A percentile compares a stretch with the other conserved stretches of the same genome.
phyloP scores from a whole-genome alignment of 257 asterid genomes.

The Solanum etuberosum region DNA sequence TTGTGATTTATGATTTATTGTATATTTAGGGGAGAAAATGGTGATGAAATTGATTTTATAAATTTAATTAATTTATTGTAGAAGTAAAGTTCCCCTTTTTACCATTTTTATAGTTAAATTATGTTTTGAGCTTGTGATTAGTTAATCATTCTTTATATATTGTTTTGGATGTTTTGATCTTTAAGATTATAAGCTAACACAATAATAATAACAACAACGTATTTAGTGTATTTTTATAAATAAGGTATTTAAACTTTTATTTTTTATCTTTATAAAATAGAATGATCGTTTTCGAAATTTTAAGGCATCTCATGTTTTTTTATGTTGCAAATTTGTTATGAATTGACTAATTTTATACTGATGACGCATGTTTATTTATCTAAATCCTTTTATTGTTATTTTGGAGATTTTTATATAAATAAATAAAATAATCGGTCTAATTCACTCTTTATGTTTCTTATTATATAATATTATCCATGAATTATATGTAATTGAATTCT shows the following conservation, averaged over 20 bases:
- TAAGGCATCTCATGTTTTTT: too few relatives aligned
- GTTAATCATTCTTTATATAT: background rate
- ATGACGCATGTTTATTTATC: background rate
- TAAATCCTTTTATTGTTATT: background rate
- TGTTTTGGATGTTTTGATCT: background rate
- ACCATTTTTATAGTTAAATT: background rate
- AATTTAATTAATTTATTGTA: background rate
- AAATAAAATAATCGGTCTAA: too few relatives aligned
- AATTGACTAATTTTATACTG: background rate
- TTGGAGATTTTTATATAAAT: background rate
- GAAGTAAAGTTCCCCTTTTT: background rate
- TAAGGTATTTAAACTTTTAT: too few relatives aligned
- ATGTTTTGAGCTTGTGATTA: background rate
- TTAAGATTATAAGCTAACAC: background rate
- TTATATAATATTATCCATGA: too few relatives aligned
- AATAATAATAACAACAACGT: too few relatives aligned
- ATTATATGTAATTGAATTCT: too few relatives aligned
- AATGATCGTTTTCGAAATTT: too few relatives aligned
- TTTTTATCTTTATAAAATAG: too few relatives aligned
- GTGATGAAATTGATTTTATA: background rate
- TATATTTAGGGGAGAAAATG: background rate
- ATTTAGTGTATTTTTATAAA: background rate
- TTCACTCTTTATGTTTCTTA: too few relatives aligned
- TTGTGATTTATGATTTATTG: background rate
- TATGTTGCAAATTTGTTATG: background rate